Percentiles rank a stretch among this genome's conserved stretches.
Evolutionary conservation across 1,284 basidiomycete genomes (phyloP).

Genomic region (Pterulicium gracile): DNA sequence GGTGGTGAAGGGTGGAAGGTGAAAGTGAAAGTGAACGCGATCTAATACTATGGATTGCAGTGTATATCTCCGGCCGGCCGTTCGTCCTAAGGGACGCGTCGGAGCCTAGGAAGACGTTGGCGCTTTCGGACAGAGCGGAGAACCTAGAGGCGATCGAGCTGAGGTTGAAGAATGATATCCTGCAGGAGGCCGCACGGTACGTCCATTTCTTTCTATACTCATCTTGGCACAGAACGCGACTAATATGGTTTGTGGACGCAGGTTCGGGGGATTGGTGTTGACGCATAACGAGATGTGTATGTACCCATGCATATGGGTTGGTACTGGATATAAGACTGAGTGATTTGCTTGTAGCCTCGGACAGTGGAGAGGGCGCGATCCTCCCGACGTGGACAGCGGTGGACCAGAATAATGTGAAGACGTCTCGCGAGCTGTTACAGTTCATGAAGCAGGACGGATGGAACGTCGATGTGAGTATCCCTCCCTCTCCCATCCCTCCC

Average conservation of each 20-base stretch:
- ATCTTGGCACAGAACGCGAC: conserved; percentile 5
- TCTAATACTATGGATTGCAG: too few species aligned
- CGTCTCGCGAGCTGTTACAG: conserved; percentile 82
- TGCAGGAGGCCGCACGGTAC: conserved; percentile 77
- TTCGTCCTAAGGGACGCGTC: conserved; percentile 94
- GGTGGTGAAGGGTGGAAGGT: too few species aligned
- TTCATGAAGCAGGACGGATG: conserved; percentile 76
- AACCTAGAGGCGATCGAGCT: conserved; percentile 94
- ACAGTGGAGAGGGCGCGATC: conserved; percentile 71
- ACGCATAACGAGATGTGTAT: conserved; percentile 85
- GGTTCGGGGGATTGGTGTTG: conserved; percentile 84
- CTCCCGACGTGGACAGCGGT: conserved; percentile 94
- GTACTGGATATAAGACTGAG: neutral
- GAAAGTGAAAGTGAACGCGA: too few species aligned
- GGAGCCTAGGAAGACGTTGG: conserved; percentile 72
- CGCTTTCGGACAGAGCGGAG: conserved; percentile 84
- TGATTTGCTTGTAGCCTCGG: conserved; percentile 33
- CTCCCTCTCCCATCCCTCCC: too few species aligned
- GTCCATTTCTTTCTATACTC: conserved; percentile 16
- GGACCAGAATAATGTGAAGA: conserved; percentile 77
- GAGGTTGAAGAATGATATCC: conserved; percentile 85
- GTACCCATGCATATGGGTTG: conserved; percentile 15
- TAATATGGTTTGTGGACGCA: conserved; percentile 17
- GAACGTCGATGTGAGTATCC: conserved; percentile 67
- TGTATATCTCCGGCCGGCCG: conserved; percentile 90